Evolutionary conservation across 1,284 basidiomycete genomes (phyloP).

Genomic region (Cutaneotrichosporon dermatis): DNA sequence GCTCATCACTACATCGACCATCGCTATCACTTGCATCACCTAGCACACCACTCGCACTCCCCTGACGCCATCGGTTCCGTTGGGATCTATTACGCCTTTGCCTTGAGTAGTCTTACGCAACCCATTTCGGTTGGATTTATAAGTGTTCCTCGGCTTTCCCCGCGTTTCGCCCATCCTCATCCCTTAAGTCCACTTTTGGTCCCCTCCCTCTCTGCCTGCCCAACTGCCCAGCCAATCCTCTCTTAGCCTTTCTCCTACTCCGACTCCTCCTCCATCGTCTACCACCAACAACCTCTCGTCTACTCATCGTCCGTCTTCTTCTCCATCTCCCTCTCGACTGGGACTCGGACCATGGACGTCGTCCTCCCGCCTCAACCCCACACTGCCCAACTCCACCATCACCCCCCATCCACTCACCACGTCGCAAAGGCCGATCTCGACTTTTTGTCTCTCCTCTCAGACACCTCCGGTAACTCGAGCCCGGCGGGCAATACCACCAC

Average conservation of each 20-base stretch:
- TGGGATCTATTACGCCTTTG: no score
- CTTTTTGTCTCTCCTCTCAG: constrained; percentile 40
- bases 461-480: constrained; percentile 15
- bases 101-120: no score
- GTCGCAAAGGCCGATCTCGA: constrained; percentile 39
- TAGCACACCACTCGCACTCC: no score
- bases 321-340: constrained; percentile 24
- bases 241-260: not conserved
- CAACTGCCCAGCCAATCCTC: no score
- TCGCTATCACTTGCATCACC: no score
- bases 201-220: no score
- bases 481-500: constrained; percentile 8
- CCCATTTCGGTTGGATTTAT: no score
- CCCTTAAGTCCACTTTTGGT: no score
- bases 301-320: not conserved
- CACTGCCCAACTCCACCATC: constrained; percentile 58
- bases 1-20: no score
- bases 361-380: constrained; percentile 56
- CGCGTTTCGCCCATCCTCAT: constrained; percentile 1
- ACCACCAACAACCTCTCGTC: not conserved
- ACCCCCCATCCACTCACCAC: constrained; percentile 33
- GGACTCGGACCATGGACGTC: constrained; percentile 31
- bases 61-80: no score
- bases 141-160: constrained; percentile 9
- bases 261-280: not conserved